Conservation (phyloP, 257 asterid genomes). For the Solanum peruvianum region DNA sequence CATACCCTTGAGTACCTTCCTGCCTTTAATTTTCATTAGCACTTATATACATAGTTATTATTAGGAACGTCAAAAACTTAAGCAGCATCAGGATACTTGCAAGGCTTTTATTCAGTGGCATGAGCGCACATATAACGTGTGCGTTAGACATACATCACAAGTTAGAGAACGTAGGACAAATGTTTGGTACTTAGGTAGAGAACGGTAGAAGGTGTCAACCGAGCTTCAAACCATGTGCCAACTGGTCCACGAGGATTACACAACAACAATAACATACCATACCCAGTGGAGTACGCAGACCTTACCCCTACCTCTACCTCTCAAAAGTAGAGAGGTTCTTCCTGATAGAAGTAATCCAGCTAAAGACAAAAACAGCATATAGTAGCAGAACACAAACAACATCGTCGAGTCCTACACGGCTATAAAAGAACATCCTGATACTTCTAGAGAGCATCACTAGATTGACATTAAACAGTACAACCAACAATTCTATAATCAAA, state of each 20-base stretch:
- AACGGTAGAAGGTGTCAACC: background rate
- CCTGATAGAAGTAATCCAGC: background rate
- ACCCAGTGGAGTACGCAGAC: background rate
- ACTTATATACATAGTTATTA: background rate
- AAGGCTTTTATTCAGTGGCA: background rate
- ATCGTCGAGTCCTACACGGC: background rate
- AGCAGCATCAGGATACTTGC: background rate
- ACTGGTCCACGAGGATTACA: background rate
- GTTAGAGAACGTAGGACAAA: background rate
- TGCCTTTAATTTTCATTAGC: background rate
- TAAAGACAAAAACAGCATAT: background rate
- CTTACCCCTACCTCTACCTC: background rate
- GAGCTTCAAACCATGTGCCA: background rate
- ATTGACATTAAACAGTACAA: background rate
- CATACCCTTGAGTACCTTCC: background rate
- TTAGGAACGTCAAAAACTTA: background rate
- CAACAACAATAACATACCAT: background rate
- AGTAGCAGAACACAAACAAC: background rate
- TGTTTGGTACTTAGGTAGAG: background rate
- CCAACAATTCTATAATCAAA: background rate
- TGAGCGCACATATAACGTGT: background rate
- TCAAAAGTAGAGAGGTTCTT: background rate
- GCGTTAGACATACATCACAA: background rate
- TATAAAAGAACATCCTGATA: background rate
- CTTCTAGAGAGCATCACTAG: background rate